A percentile compares a stretch with the other conserved stretches of the same genome.
phyloP scores from a whole-genome alignment of 306 rosid genomes.

The Canavalia gladiata region DNA sequence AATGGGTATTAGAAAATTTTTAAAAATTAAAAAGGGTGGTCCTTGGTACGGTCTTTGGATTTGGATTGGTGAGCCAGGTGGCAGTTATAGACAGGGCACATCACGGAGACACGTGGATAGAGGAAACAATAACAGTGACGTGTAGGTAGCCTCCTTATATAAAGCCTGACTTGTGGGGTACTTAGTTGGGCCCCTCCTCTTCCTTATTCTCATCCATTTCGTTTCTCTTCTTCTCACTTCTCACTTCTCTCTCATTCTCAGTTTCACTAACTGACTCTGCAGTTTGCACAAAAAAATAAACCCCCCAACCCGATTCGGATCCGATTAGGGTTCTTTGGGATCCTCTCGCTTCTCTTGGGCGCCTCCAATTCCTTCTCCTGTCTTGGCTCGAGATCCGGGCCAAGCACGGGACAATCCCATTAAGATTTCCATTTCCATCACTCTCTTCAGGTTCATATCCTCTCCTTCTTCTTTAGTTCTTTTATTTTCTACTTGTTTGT shows the following conservation, averaged over 20 bases:
- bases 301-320: slow-evolving; percentile 37
- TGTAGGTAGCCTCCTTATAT: slow-evolving; percentile 66
- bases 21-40: background rate
- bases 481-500: background rate
- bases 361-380: slow-evolving; percentile 50
- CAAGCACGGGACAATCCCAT: slow-evolving; percentile 65
- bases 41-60: background rate
- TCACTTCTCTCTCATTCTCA: too few relatives aligned
- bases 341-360: slow-evolving; percentile 18
- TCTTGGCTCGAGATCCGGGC: slow-evolving; percentile 91
- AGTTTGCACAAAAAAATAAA: background rate
- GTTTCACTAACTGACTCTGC: slow-evolving; percentile 34
- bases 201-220: slow-evolving; percentile 61
- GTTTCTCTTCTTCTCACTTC: background rate
- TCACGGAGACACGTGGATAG: slow-evolving; percentile 25
- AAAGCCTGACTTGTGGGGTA: background rate
- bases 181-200: background rate
- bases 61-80: slow-evolving; percentile 3
- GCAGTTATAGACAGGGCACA: slow-evolving; percentile 32
- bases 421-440: slow-evolving; percentile 47
- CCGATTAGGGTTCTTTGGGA: slow-evolving; percentile 30
- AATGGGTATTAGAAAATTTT: too few relatives aligned
- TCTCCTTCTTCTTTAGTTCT: background rate
- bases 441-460: slow-evolving; percentile 51
- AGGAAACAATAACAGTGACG: background rate